Evolutionary conservation across 495 filamentous ascomycete genomes (phyloP), one percentile per base, ranked within the genome.

Genomic region (Penicillium soppii): DNA sequence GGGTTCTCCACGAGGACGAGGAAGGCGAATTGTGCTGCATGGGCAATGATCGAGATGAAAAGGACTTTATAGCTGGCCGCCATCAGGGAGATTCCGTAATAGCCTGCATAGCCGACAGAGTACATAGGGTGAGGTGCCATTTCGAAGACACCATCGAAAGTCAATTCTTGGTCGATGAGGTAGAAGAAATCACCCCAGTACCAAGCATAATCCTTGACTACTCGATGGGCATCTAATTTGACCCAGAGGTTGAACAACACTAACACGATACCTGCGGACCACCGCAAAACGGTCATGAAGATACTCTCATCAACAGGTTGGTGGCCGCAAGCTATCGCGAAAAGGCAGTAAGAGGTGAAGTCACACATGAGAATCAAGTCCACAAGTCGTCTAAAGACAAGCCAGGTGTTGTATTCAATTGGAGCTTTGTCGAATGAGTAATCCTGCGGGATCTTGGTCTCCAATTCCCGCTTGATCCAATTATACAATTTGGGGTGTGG

Each of bases 111-210:
- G 25, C 94, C 94, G 59, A 98, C 91, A 37, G 92, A 95, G 75
- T 98, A 98, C 94, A 98, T 98, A 33, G 94, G 94, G 68, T 98
- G 94, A 20, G 94, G 94, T 38, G 95, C 94, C 88, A 98, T 95
- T 71, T 98, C 94, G 66, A 97, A 98, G 46, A 97, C 92, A 40
- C 95, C 95, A 64, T 98, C 95, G 57, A 98, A 97, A 26, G 94
- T 97, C 62, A 98, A 78, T 65, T 97, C 90, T 66, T 97, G 91
- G 67, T 98, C 95, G 64, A 97, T 90, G 66, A 98, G 85, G 73
- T 90, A 98, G 78, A 98, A 98, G 74, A 97, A 98, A 63, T 98
- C 94, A 45, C 94, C 94, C 94, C 94, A 98, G 72, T 97, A 98
- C 94, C 94, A 98, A 17, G 94, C 94, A 74, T 90, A 98, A 67